A percentile compares a stretch with the other conserved stretches of the same genome.
Conservation (phyloP, 345 rosid species). For the Gossypium bickii region DNA sequence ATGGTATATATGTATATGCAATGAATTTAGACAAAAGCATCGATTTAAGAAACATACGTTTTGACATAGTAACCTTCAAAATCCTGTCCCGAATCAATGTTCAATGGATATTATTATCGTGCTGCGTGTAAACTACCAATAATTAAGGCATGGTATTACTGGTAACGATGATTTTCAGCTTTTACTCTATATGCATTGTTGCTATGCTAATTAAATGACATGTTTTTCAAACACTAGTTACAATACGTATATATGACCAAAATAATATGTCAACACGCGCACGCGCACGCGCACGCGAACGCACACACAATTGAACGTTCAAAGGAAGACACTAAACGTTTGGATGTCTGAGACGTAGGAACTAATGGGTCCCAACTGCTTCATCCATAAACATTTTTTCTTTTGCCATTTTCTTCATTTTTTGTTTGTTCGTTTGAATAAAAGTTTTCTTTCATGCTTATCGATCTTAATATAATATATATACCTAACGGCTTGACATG, state of each 20-base stretch:
- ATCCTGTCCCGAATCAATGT: slow-evolving; percentile 21
- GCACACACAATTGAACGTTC: neutral
- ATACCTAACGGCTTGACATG: neutral
- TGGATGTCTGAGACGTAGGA: neutral
- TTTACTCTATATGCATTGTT: neutral
- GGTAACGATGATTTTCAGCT: neutral
- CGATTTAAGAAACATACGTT: neutral
- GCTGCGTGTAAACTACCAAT: neutral
- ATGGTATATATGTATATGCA: neutral
- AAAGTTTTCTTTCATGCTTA: neutral
- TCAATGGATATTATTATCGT: slow-evolving; percentile 14
- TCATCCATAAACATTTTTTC: neutral
- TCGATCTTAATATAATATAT: neutral
- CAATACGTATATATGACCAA: neutral
- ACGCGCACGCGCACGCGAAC: neutral
- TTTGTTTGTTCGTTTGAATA: neutral
- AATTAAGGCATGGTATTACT: neutral
- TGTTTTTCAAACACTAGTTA: neutral
- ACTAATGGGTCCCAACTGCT: neutral
- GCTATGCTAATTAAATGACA: neutral
- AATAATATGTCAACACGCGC: too few species aligned
- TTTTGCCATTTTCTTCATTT: neutral
- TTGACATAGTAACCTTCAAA: neutral
- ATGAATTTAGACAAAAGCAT: slow-evolving; percentile 20
- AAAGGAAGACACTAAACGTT: neutral